These are phyloP conservation scores for Mortierella claussenii DNA, from an alignment of 192 early-diverging fungal species.

Conservation along the genomic window DNA sequence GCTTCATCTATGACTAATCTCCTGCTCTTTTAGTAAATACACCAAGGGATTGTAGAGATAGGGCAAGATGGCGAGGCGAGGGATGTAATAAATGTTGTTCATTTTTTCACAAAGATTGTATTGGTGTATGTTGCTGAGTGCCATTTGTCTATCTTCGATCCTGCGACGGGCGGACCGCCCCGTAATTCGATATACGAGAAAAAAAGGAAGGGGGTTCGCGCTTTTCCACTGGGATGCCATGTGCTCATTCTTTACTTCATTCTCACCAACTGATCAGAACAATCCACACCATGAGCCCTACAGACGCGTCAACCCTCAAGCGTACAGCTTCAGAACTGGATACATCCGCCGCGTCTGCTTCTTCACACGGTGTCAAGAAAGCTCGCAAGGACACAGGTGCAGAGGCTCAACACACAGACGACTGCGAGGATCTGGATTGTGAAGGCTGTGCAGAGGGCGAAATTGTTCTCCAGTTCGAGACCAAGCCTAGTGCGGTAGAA, in stretches of 20 bases:
- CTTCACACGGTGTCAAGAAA: constrained; percentile 30
- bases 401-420: constrained; percentile 51
- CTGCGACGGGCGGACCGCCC: neutral
- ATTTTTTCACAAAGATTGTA: neutral
- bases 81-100: constrained; percentile 3
- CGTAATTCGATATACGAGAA: neutral
- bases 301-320: constrained; percentile 31
- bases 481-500: constrained; percentile 61
- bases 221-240: neutral
- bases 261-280: neutral
- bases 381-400: constrained; percentile 7
- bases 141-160: neutral
- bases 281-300: constrained; percentile 17
- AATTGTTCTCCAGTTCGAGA: constrained; percentile 66
- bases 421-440: constrained; percentile 68
- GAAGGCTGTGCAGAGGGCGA: constrained; percentile 71
- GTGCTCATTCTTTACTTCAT: neutral
- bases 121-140: neutral
- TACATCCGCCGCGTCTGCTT: neutral
- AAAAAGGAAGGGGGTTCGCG: no score
- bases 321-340: constrained; percentile 25
- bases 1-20: neutral
- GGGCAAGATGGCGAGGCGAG: neutral
- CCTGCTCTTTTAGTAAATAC: neutral
- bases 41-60: neutral